Percentiles rank a stretch among this genome's conserved stretches.
Conservation (phyloP, 2,329 filamentous ascomycete genomes). For the Sporothrix luriei region DNA sequence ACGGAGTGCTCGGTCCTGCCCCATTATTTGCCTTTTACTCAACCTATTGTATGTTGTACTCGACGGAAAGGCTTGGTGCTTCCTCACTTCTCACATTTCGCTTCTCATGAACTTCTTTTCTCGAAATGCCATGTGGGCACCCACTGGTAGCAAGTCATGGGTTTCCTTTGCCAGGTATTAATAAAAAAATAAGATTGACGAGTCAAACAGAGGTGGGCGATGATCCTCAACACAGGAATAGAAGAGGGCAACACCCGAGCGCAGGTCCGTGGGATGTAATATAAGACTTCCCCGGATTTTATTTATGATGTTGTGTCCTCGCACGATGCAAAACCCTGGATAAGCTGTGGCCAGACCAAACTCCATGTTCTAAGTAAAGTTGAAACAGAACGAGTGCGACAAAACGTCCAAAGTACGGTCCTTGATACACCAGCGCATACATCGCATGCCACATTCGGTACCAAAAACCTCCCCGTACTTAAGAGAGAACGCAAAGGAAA, state of each 20-base stretch:
- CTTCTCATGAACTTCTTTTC: background rate
- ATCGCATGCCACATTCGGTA: slow-evolving; percentile 10
- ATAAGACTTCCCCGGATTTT: slow-evolving; percentile 17
- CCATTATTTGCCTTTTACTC: background rate
- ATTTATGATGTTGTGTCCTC: background rate
- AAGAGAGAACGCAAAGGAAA: background rate
- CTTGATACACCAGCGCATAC: background rate
- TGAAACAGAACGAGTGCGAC: slow-evolving; percentile 9
- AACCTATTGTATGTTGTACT: background rate
- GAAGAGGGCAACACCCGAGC: background rate
- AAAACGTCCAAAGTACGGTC: background rate
- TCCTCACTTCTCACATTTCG: slow-evolving; percentile 12
- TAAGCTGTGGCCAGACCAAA: background rate
- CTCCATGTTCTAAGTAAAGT: background rate
- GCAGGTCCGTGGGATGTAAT: background rate
- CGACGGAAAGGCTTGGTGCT: background rate
- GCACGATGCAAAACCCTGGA: slow-evolving; percentile 9
- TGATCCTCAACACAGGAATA: background rate
- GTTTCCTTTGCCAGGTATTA: background rate
- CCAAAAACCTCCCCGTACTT: background rate
- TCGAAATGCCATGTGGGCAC: slow-evolving; percentile 2
- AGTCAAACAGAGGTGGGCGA: background rate
- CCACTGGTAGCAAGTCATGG: background rate
- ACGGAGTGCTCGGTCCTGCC: background rate
- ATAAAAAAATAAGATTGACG: background rate